phyloP scores from a whole-genome alignment of 768 basidiomycete species.

The Hygrocybe punicea region DNA sequence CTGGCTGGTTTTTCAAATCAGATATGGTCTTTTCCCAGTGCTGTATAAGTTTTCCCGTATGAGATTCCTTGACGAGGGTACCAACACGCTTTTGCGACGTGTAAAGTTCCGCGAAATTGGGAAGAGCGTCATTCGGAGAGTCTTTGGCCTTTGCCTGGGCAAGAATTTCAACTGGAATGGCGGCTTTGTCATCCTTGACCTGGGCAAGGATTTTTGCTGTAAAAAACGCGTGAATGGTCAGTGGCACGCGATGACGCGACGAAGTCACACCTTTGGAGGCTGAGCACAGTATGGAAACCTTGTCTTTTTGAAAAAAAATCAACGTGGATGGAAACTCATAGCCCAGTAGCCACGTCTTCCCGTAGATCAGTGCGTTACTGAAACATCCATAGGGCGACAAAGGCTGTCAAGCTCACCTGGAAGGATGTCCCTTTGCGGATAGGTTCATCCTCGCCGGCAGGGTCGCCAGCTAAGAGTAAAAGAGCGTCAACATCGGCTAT shows the following conservation, averaged over 20 bases:
- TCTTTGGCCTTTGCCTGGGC: conserved; percentile 81
- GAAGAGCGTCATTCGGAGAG: conserved; percentile 65
- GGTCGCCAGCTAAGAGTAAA: conserved; percentile 71
- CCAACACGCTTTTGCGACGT: conserved; percentile 65
- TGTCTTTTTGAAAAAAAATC: conserved; percentile 75
- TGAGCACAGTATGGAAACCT: conserved; percentile 77
- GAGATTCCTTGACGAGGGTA: conserved; percentile 75
- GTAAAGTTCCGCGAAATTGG: conserved; percentile 63
- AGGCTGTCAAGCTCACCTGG: conserved; percentile 55
- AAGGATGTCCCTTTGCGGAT: conserved; percentile 87
- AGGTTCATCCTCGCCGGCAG: conserved; percentile 82
- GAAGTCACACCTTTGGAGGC: conserved; percentile 73
- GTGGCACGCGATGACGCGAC: conserved; percentile 4
- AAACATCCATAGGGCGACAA: background rate
- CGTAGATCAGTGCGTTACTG: conserved; percentile 17
- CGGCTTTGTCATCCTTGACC: conserved; percentile 53
- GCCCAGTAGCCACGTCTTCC: conserved; percentile 91
- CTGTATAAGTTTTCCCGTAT: conserved; percentile 77
- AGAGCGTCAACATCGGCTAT: conserved; percentile 69
- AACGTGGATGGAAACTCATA: conserved; percentile 97
- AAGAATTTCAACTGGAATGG: conserved; percentile 70
- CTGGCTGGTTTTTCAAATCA: conserved; percentile 57
- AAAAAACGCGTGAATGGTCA: conserved; percentile 3
- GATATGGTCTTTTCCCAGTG: conserved; percentile 77
- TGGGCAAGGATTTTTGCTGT: conserved; percentile 85